phyloP scores from a whole-genome alignment of 768 basidiomycete genomes.

The Tricholoma terreum region DNA sequence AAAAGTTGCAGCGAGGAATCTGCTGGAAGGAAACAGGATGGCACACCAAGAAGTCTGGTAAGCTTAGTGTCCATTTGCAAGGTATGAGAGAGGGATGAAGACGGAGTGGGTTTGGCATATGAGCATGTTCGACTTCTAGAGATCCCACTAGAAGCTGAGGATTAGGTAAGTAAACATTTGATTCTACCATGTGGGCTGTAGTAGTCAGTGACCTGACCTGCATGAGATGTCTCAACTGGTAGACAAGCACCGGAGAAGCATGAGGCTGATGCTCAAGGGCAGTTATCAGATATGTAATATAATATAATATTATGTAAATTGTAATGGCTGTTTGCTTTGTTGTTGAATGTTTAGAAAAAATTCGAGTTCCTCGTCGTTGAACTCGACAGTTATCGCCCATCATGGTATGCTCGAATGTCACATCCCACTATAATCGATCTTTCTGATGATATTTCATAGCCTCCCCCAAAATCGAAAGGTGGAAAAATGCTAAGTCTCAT shows the following conservation, averaged over 20 bases:
- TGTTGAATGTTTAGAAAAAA: slow-evolving; percentile 22
- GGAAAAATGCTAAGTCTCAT: slow-evolving; percentile 97
- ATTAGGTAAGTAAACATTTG: too few species aligned
- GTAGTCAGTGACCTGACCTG: too few species aligned
- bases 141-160: too few species aligned
- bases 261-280: too few species aligned
- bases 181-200: too few species aligned
- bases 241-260: too few species aligned
- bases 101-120: too few species aligned
- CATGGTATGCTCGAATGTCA: slow-evolving; percentile 45
- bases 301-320: too few species aligned
- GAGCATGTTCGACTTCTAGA: too few species aligned
- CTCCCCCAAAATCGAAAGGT: slow-evolving; percentile 95
- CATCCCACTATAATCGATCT: neutral
- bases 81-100: too few species aligned
- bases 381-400: slow-evolving; percentile 34
- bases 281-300: too few species aligned
- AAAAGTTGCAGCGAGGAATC: neutral
- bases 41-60: slow-evolving; percentile 50
- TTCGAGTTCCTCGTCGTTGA: slow-evolving; percentile 9
- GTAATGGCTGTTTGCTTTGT: slow-evolving; percentile 19
- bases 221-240: too few species aligned
- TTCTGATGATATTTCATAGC: slow-evolving; percentile 42
- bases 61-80: slow-evolving; percentile 32
- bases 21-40: neutral